Base-by-base conservation (phyloP, 257 asterid genomes). In the Capsicum chinense region DNA sequence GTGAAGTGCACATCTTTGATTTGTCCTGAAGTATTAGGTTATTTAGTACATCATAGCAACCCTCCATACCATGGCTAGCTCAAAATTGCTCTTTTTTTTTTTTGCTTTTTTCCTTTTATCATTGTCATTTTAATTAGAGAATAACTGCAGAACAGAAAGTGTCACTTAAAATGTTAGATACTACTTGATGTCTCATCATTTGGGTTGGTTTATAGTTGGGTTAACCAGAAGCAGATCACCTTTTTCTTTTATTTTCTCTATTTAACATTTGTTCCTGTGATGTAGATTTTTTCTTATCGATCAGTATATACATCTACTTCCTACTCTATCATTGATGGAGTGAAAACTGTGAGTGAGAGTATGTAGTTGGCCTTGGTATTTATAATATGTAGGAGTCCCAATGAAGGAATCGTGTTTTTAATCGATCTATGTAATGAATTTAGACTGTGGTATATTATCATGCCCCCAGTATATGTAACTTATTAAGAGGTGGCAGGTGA, bases 101-200 rank as follows among this genome's bases (percentile, higher is more conserved):
- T 26, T 26, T 54, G 2, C 33, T 3, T 54, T 54, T 54, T 78
- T 50, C 66, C 33, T 26, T 26, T 26, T 15, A 54, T 13, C 64
- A 50, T 54, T 54, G 50, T 78, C 64, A 15, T 7, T 54, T 56
- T 78, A 33, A 78, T 54, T 78, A 14, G 64, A 52, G 19, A 78
- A 78, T 5, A 48, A 54, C 54, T 13, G 47, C 33, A 78, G 64
- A 54, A 19, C 16, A 54, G 64, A 54, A 50, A 54, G 48, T 52
- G 26, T 26, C 82, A 78, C 33, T 78, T 78, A 57, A 78, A 14
- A 56, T 54, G 63, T 15, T 78, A 78, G 64, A 54, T 78, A 54
- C 64, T 4, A 9, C 64, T 78, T 78, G 50, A 78, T 78, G 8
- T 78, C 50, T 33, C 64, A 14, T 78, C 64, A 78, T 14, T 26